A percentile compares a stretch with the other conserved stretches of the same genome.
phyloP scores from a whole-genome alignment of 192 early-diverging fungal species.

The Coemansia sp. region DNA sequence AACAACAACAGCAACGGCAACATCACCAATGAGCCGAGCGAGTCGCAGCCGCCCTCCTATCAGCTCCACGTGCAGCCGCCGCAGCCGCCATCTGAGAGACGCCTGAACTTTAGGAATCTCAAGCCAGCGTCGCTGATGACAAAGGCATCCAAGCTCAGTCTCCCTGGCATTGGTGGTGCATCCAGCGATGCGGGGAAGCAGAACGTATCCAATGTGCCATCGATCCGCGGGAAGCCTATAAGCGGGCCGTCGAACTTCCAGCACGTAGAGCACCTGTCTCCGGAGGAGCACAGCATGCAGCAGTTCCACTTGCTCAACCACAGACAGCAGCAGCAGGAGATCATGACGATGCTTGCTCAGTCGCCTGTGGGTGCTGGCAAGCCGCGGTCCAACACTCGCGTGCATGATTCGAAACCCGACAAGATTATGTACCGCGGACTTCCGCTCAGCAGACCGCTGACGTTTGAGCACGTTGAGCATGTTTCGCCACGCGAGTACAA shows the following conservation, averaged over 20 bases:
- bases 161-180: constrained; percentile 1
- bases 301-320: constrained; percentile 55
- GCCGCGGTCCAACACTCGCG: constrained; percentile 11
- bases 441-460: constrained; percentile 46
- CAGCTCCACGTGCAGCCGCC: constrained; percentile 1
- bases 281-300: constrained; percentile 41
- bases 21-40: not conserved
- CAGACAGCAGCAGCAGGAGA: constrained; percentile 48
- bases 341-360: constrained; percentile 44
- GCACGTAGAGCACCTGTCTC: constrained; percentile 49
- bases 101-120: constrained; percentile 42
- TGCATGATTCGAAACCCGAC: constrained; percentile 8
- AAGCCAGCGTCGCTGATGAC: constrained; percentile 43
- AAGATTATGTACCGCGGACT: constrained; percentile 47
- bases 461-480: constrained; percentile 53
- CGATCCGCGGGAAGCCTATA: constrained; percentile 38
- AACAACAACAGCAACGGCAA: not conserved
- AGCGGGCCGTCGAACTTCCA: constrained; percentile 41
- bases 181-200: constrained; percentile 5
- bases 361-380: not conserved
- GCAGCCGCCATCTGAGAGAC: constrained; percentile 16
- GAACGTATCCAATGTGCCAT: not conserved
- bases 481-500: constrained; percentile 50
- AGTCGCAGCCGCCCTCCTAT: not conserved
- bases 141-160: constrained; percentile 32